Conservation (phyloP, 768 basidiomycete species). For the Boletus reticulatus region DNA sequence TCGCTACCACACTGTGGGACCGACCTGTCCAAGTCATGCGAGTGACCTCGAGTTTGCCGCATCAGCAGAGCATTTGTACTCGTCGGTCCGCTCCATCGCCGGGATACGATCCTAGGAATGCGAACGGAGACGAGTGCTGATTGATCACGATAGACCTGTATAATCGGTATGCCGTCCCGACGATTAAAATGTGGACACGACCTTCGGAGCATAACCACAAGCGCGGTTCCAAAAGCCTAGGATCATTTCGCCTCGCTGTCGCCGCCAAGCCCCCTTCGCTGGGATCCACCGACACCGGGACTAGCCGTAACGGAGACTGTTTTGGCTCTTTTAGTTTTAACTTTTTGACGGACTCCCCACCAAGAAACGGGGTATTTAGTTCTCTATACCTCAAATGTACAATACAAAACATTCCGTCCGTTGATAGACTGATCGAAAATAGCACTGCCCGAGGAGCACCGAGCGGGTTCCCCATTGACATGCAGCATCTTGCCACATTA, state of each 20-base stretch:
- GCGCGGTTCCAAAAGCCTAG: slow-evolving; percentile 8
- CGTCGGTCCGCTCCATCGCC: slow-evolving; percentile 14
- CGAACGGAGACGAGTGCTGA: background rate
- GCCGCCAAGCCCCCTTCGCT: slow-evolving; percentile 14
- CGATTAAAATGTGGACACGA: slow-evolving; percentile 14
- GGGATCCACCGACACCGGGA: slow-evolving; percentile 18
- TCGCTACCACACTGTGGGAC: background rate
- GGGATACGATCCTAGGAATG: background rate
- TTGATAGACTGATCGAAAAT: slow-evolving; percentile 23
- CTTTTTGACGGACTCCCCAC: slow-evolving; percentile 30
- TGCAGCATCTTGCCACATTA: slow-evolving; percentile 23
- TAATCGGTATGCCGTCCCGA: slow-evolving; percentile 25
- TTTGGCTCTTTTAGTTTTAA: slow-evolving; percentile 37
- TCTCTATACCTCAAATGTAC: slow-evolving; percentile 22
- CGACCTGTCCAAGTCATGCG: background rate
- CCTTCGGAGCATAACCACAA: slow-evolving; percentile 7
- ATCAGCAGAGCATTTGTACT: slow-evolving; percentile 2
- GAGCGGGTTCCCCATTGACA: slow-evolving; percentile 20
- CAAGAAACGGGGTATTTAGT: slow-evolving; percentile 16
- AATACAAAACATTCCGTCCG: slow-evolving; percentile 13
- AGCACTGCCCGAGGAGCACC: slow-evolving; percentile 32
- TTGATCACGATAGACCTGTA: slow-evolving; percentile 3
- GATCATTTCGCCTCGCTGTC: slow-evolving; percentile 22
- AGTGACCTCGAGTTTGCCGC: slow-evolving; percentile 3
- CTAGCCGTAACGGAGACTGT: slow-evolving; percentile 22